phyloP scores from a whole-genome alignment of 192 early-diverging fungal genomes.

The Powellomyces hirtus region DNA sequence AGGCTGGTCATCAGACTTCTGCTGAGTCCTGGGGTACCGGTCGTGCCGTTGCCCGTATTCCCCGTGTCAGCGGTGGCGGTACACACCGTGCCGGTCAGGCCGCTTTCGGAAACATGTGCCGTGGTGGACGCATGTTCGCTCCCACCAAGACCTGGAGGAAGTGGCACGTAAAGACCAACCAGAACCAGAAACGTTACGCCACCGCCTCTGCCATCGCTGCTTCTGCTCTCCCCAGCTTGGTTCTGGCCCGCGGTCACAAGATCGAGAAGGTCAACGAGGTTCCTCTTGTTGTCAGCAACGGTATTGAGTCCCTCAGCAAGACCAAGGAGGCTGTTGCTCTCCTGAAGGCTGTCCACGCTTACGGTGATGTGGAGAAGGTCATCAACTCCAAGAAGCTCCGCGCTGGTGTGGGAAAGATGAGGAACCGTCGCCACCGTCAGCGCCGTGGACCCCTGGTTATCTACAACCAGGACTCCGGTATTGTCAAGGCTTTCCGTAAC shows the following conservation, averaged over 20 bases:
- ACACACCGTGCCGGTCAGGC: slow-evolving; percentile 97
- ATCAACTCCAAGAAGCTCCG: slow-evolving; percentile 92
- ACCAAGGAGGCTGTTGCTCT: slow-evolving; percentile 92
- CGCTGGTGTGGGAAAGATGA: slow-evolving; percentile 94
- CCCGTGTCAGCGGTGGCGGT: slow-evolving; percentile 94
- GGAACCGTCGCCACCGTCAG: slow-evolving; percentile 94
- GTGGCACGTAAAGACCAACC: slow-evolving; percentile 99
- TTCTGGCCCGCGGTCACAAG: slow-evolving; percentile 96
- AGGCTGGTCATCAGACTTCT: slow-evolving; percentile 98
- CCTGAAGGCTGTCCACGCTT: slow-evolving; percentile 90
- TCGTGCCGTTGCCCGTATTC: slow-evolving; percentile 99
- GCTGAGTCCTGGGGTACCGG: slow-evolving; percentile 96
- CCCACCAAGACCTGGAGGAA: slow-evolving; percentile 99
- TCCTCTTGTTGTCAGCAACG: slow-evolving; percentile 83
- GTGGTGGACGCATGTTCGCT: slow-evolving; percentile 99
- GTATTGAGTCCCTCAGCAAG: slow-evolving; percentile 78
- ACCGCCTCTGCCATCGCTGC: slow-evolving; percentile 96
- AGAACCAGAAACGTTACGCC: slow-evolving; percentile 97
- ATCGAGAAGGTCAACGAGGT: slow-evolving; percentile 90
- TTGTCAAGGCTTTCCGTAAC: slow-evolving; percentile 96
- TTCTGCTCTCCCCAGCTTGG: slow-evolving; percentile 84
- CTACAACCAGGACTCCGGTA: slow-evolving; percentile 90
- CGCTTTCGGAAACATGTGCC: slow-evolving; percentile 99
- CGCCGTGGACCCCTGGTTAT: slow-evolving; percentile 95
- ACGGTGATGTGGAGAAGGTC: slow-evolving; percentile 93